These are phyloP conservation scores for Aspergillus quadrilineatus DNA, from an alignment of 2,329 filamentous ascomycete genomes.

Conservation along the genomic window DNA sequence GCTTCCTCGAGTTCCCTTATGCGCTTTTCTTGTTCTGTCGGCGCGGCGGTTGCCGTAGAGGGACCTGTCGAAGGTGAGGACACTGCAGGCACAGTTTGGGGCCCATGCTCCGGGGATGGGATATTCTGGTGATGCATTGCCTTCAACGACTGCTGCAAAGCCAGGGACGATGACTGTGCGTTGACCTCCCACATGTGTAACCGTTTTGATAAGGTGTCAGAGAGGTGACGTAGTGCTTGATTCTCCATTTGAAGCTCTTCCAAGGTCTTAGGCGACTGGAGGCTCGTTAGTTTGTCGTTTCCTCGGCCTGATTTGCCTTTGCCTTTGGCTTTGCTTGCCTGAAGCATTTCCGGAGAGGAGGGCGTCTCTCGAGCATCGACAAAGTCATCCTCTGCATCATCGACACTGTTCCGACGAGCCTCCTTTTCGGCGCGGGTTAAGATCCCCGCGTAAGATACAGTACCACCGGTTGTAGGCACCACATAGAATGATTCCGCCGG, in stretches of 20 bases:
- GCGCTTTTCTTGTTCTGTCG: slow-evolving; percentile 49
- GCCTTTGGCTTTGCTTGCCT: slow-evolving; percentile 42
- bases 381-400: slow-evolving; percentile 80
- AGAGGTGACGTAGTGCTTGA: slow-evolving; percentile 74
- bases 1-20: slow-evolving; percentile 68
- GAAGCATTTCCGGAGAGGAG: slow-evolving; percentile 48
- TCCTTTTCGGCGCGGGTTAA: slow-evolving; percentile 56
- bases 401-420: slow-evolving; percentile 47
- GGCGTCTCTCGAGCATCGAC: slow-evolving; percentile 78
- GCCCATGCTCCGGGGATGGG: slow-evolving; percentile 30
- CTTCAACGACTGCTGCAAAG: slow-evolving; percentile 76
- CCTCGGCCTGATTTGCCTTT: slow-evolving; percentile 30
- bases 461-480: slow-evolving; percentile 87
- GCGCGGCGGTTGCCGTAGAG: slow-evolving; percentile 18
- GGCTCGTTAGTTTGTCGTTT: slow-evolving; percentile 34
- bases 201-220: slow-evolving; percentile 81
- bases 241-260: slow-evolving; percentile 92
- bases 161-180: slow-evolving; percentile 81
- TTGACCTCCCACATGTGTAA: slow-evolving; percentile 93
- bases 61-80: slow-evolving; percentile 25
- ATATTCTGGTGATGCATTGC: slow-evolving; percentile 45
- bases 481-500: slow-evolving; percentile 79
- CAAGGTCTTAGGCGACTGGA: slow-evolving; percentile 60
- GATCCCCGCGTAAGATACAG: slow-evolving; percentile 89
- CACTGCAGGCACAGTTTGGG: slow-evolving; percentile 32